Evolutionary conservation across 768 basidiomycete species (phyloP), one percentile per base, ranked within the genome.

Genomic region (Tulasnella sp.): DNA sequence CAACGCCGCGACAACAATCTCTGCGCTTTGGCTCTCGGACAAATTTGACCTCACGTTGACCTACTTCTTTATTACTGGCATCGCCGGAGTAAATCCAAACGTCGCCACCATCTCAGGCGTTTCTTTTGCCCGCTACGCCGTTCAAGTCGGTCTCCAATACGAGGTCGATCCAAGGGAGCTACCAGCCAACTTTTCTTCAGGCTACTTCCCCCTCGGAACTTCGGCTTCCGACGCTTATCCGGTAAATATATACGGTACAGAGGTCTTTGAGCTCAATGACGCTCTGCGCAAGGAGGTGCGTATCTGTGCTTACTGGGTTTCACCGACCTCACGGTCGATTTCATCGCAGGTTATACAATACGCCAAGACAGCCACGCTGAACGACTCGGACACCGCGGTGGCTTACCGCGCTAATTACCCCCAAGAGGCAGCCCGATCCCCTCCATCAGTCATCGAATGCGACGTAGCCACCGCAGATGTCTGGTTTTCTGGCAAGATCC

Each of bases 241-340:
- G 15, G 78, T 79, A 16, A 70, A 75, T 39, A 80, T 85, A 35
- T 86, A 87, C 80, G 86, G 86, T n/a, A 87, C 86, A 29, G 86
- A 87, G 82, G 84, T 86, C n/a, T 86, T 84, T 81, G 85, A 86
- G 82, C 81, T 87, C 78, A 87, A 87, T 81, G 85, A 86, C 40
- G 83, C 83, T 74, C 82, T 87, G 13, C 44, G 51, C 44, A 74
- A 74, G 73, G 51, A 44, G 73, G 73, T 74, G 5, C 2, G 71
- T 20, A 16, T 35, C 29, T 15, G 4, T 42, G 39, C 32, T 29
- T 6, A 20, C 29, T 0, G 18, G 18, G 5, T 26, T 10, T 55
- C 35, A 35, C 29, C 29, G 6, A 20, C 16, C 73, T 74, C 5
- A 48, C 51, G 18, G 18, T 48, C 44, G 5, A 39, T 74, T 42